Conservation (phyloP, 208 protist genomes). For the Trypanosoma conorhini region DNA sequence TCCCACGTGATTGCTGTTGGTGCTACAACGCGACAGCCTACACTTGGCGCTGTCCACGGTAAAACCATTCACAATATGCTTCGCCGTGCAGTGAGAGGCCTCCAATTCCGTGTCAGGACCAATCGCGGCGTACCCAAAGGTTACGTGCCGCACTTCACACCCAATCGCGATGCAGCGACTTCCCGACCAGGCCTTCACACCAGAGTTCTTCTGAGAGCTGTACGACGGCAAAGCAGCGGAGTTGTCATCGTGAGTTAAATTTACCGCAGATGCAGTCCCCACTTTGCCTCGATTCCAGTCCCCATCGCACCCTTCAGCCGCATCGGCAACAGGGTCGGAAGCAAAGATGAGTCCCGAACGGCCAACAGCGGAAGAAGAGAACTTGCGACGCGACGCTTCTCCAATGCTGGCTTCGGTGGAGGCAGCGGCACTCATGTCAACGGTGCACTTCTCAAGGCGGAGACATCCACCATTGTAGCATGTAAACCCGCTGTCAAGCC, state of each 20-base stretch:
- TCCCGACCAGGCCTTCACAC: slow-evolving; percentile 71
- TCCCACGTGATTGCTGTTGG: slow-evolving; percentile 62
- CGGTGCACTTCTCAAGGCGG: slow-evolving; percentile 40
- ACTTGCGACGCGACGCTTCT: neutral
- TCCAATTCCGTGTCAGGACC: slow-evolving; percentile 56
- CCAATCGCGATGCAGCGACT: slow-evolving; percentile 46
- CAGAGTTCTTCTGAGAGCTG: slow-evolving; percentile 32
- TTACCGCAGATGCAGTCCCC: neutral
- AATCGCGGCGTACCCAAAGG: slow-evolving; percentile 70
- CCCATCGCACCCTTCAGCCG: neutral
- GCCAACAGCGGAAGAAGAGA: neutral
- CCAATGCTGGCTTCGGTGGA: neutral
- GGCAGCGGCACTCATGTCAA: slow-evolving; percentile 38
- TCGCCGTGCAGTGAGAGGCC: slow-evolving; percentile 52
- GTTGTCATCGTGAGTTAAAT: neutral
- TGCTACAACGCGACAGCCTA: slow-evolving; percentile 54
- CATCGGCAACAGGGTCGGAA: neutral
- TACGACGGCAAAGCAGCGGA: neutral
- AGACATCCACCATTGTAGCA: slow-evolving; percentile 47
- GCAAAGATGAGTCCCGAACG: slow-evolving; percentile 20
- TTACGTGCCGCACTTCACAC: slow-evolving; percentile 55
- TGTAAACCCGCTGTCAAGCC: slow-evolving; percentile 65
- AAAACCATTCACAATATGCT: slow-evolving; percentile 73
- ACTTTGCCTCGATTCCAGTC: neutral
- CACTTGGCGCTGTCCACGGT: slow-evolving; percentile 54